Base-by-base conservation (phyloP, 352 stramenopile species). In the Stramenopiles sp. region DNA sequence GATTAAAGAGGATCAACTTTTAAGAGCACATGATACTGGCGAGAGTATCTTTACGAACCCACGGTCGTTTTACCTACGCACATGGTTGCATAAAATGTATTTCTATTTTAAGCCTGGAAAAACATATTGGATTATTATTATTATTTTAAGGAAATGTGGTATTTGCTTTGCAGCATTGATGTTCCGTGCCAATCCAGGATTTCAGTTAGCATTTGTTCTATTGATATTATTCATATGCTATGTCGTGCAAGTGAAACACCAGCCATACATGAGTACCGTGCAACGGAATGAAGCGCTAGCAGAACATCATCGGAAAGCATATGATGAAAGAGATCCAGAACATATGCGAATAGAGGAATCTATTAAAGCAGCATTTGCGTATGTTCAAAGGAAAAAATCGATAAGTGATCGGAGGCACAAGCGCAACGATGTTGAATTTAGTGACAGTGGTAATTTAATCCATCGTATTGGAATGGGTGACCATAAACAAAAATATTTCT, bases 81-180 rank as follows among this genome's bases (percentile, higher is more conserved):
- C 27, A 23, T 20, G 20, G 53, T 69, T 69, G 53, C 53, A 69
- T 27, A 90, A 90, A 79, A 81, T 94, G 1, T 94, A 93, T 86
- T 92, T 90, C 73, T 88, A 91, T 74, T 94, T 92, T 83, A 92
- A 91, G 82, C 89, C 89, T 7, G 83, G 86, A 6, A 89, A 84
- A 73, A 90, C 85, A 84, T 90, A 86, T 82, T 92, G 88, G 88
- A 90, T 92, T 83, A 82, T 91, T 13, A 81, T 90, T 7, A 91
- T 92, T 83, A 89, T 92, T 78, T 20, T 87, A 63, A 86, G 88
- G 73, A 92, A 92, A 80, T 89, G 90, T 65, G 53, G 88, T 29
- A 86, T 92, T 74, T 86, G 86, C 6, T 80, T 86, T 43, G 85
- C 88, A n/a, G 88, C 86, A 0, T 81, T 92, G 65, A 85, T 92